Evolutionary conservation across 345 rosid genomes (phyloP), one percentile per base, ranked within the genome.

Genomic region (Gossypium herbaceum): DNA sequence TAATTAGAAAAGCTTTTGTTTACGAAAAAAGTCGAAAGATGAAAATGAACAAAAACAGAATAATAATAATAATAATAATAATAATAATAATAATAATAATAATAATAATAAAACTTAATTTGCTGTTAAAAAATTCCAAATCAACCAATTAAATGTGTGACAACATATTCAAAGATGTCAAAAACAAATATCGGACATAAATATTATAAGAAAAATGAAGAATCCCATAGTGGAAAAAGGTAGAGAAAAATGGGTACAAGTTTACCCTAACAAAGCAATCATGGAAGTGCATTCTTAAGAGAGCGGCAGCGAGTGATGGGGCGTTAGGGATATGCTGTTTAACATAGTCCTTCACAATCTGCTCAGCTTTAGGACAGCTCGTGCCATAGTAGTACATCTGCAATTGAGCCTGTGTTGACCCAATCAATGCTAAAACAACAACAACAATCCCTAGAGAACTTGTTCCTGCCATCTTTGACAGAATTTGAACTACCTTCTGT

Each of bases 231-330:
- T 16, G 22, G 17, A 17, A 52, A 52, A 16, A 2, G 17, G 10
- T 8, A 11, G 12, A 2, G 58, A 6, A 17, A 55, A 19, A 4
- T 34, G 41, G 24, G 12, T 9, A 7, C 19, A 13, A 20, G 39
- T 9, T 16, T 22, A 91, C 97, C 84, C 94, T 73, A 55, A 92
- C 97, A 51, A 94, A 92, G 77, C 95, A 94, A 76, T 94, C 98
- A 75, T 94, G 98, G 79, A 92, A 94, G 63, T 92, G 88, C 98
- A 89, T 92, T 81, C 98, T 86, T 11, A 92, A 47, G 54, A 92
- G 79, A 24, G 95, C 20, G 9, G 97, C 98, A 12, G 97, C 94
- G 15, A 92, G 57, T 34, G 97, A 91, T 27, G 94, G 95, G 43
- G 89, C 94, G 76, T 81, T 87, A 34, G 80, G 89, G 73, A 94